These are phyloP conservation scores for Ophiosphaerella korrae DNA, from an alignment of 2,329 filamentous ascomycete species.

Conservation along the genomic window DNA sequence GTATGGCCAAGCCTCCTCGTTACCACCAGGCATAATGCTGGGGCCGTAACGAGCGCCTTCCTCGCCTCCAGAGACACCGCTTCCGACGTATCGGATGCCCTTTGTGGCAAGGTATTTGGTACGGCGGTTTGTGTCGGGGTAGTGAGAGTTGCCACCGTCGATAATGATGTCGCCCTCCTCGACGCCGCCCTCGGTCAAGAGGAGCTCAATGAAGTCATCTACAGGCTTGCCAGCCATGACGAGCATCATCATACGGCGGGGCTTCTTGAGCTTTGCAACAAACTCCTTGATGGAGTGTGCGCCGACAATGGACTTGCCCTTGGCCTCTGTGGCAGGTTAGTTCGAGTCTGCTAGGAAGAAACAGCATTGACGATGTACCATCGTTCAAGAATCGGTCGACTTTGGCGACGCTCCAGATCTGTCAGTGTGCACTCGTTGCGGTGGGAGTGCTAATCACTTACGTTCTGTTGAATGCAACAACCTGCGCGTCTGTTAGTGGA, in stretches of 20 bases:
- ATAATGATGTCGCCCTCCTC: constrained; percentile 90
- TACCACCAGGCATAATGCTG: constrained; percentile 97
- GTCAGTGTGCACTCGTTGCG: constrained; percentile 23
- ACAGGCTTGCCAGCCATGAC: constrained; percentile 98
- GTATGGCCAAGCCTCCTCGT: constrained; percentile 95
- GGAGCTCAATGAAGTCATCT: constrained; percentile 97
- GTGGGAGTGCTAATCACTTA: constrained; percentile 15
- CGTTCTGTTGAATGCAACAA: constrained; percentile 98
- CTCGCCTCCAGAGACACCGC: constrained; percentile 98
- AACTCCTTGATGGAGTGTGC: constrained; percentile 95
- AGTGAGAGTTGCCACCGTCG: constrained; percentile 98
- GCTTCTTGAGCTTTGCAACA: constrained; percentile 93
- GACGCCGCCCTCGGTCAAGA: constrained; percentile 62
- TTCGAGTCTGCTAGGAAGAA: neutral
- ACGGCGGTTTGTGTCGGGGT: constrained; percentile 97
- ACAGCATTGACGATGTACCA: constrained; percentile 33
- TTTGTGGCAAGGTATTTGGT: constrained; percentile 84
- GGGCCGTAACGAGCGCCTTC: constrained; percentile 98
- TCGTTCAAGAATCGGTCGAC: constrained; percentile 92
- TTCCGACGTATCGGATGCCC: constrained; percentile 94
- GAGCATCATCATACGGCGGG: constrained; percentile 96
- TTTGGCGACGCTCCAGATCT: constrained; percentile 71
- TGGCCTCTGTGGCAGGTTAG: constrained; percentile 51
- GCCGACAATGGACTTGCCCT: constrained; percentile 89
- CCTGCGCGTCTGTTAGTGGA: constrained; percentile 28